Evolutionary conservation across 164 flowering plant species (phyloP), one percentile per base, ranked within the genome.

Genomic region (Aristolochia contorta): DNA sequence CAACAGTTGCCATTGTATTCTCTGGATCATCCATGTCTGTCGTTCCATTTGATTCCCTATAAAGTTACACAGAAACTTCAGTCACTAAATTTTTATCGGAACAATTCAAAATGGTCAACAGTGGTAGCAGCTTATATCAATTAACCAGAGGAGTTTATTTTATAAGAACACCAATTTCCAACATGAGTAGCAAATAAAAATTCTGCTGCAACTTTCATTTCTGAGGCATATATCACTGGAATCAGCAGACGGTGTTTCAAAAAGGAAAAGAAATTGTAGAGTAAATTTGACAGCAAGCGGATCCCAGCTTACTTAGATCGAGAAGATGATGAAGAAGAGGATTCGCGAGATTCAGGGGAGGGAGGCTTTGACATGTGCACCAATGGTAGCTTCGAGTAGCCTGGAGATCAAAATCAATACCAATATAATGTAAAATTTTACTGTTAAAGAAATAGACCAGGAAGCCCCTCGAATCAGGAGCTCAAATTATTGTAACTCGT

Each of bases 31-130:
- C 94, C 86, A 79, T 75, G 59, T 56, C 80, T 47, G 66, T 23
- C 53, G 69, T 32, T 71, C 73, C 90, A 88, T 82, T 77, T 63
- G 71, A 64, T 62, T 79, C 86, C 82, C 97, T 91, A 82, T n/a
- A 21, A 57, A 48, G 54, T 37, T n/a, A 62, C 33, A 51, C 23
- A 47, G 15, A n/a, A 25, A 41, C 16, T 55, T 47, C 20, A 20
- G 3, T 58, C 12, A 22, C 22, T 51, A 58, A 25, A 63, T 21
- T 21, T 56, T 45, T 61, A 49, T 25, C 6, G 14, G 37, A 16
- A n/a, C n/a, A 25, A n/a, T 16, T 21, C 25, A 33, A 18, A 30
- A 2, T 25, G 20, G 9, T 20, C 24, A 27, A 55, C 12, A 37
- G n/a, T 15, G 21, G 46, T 4, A 25, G 22, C 16, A 12, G 49